A percentile compares a stretch with the other conserved stretches of the same genome.
phyloP scores from a whole-genome alignment of 371 early-diverging fungal genomes.

The Syncephalastrum monosporum region DNA sequence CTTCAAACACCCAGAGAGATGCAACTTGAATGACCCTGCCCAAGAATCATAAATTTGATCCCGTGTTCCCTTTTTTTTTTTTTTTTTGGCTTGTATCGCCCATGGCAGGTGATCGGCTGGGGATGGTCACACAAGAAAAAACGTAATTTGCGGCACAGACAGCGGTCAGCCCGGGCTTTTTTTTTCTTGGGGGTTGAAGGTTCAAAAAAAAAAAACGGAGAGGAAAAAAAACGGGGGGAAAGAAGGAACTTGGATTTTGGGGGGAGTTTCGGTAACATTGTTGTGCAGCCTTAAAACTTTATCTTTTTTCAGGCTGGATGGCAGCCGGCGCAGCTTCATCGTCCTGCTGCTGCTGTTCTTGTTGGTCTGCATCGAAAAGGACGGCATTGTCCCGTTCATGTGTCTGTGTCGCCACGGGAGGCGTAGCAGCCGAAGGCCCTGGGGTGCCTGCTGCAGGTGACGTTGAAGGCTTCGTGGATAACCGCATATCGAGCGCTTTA shows the following conservation, averaged over 20 bases:
- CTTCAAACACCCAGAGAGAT: slow-evolving; percentile 61
- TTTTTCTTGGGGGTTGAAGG: no score
- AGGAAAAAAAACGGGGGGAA: no score
- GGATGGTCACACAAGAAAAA: no score
- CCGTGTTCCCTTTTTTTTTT: no score
- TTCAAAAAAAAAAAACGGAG: no score
- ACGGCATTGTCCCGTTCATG: slow-evolving; percentile 3
- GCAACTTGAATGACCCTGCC: slow-evolving; percentile 40
- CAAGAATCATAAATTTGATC: not conserved
- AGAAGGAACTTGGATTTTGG: no score
- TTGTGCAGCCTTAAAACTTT: no score
- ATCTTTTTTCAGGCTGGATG: not conserved
- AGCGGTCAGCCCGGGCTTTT: no score
- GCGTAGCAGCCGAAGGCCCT: slow-evolving; percentile 4
- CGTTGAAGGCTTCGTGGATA: slow-evolving; percentile 33
- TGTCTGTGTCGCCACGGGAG: not conserved
- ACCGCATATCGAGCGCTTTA: slow-evolving; percentile 63
- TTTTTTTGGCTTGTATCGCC: no score
- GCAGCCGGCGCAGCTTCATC: slow-evolving; percentile 1
- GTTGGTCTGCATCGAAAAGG: slow-evolving; percentile 9
- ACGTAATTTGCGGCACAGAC: no score
- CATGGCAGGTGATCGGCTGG: no score
- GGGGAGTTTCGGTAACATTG: no score
- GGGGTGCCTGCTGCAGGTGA: slow-evolving; percentile 14
- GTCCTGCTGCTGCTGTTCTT: not conserved